These are phyloP conservation scores for Bacidia gigantensis DNA, from an alignment of 495 filamentous ascomycete genomes.

Conservation along the genomic window DNA sequence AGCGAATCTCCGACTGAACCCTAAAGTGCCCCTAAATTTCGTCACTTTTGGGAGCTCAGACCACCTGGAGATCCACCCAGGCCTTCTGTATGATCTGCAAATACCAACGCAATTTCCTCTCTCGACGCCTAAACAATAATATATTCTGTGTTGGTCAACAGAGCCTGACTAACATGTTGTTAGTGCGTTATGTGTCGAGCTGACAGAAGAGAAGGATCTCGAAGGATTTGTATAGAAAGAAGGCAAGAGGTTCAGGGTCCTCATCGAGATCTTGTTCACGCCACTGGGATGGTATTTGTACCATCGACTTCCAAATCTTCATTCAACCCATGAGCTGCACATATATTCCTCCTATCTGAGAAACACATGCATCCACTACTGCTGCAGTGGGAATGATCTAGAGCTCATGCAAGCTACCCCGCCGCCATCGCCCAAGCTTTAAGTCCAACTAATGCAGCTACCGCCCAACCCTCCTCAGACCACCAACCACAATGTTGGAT, in stretches of 20 bases:
- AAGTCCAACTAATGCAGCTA: not conserved
- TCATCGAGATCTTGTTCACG: not conserved
- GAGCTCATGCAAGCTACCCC: not conserved
- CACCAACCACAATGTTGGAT: not conserved
- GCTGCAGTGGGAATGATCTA: not conserved
- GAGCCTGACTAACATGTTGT: not conserved
- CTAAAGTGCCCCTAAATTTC: not conserved
- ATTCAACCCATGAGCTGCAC: not conserved
- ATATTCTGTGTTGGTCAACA: not conserved
- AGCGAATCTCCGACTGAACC: not conserved
- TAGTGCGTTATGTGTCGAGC: not conserved
- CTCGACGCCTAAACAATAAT: not conserved
- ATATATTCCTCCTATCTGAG: not conserved
- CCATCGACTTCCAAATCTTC: not conserved
- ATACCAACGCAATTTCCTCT: not conserved
- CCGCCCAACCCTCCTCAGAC: too few species aligned
- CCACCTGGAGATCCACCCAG: not conserved
- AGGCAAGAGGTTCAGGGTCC: too few species aligned
- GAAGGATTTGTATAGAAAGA: not conserved
- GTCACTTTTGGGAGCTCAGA: not conserved
- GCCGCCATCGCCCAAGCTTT: not conserved
- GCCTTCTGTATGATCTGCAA: too few species aligned
- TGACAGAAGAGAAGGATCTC: not conserved
- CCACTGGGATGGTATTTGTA: not conserved
- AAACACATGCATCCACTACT: not conserved